Percentiles rank a stretch among this genome's conserved stretches.
phyloP scores from a whole-genome alignment of 139 green algal genomes.

The Closterium sp. region DNA sequence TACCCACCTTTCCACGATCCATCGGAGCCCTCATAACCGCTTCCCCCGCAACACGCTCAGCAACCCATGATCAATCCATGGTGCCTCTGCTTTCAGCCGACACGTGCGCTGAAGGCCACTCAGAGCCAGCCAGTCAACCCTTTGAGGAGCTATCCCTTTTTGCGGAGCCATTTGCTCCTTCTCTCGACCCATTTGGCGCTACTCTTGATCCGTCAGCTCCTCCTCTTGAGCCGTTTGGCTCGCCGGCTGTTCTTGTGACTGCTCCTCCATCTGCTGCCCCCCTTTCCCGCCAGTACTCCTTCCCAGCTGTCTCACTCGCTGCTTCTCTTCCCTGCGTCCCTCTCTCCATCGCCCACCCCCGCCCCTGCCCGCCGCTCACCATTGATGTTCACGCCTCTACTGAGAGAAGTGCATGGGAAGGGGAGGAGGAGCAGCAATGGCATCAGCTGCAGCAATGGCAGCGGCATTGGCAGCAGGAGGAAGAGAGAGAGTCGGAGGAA shows the following conservation, averaged over 20 bases:
- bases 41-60: not conserved
- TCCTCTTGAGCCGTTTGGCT: not conserved
- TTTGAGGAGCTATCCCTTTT: not conserved
- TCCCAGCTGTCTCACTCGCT: not conserved
- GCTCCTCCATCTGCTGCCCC: not conserved
- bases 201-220: no score
- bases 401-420: not conserved
- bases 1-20: not conserved
- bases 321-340: not conserved
- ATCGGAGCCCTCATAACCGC: not conserved
- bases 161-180: not conserved
- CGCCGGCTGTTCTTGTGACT: not conserved
- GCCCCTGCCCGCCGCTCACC: no score
- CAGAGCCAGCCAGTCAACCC: not conserved
- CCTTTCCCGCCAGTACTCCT: not conserved
- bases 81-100: not conserved
- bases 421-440: not conserved
- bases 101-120: not conserved
- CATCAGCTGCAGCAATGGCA: not conserved
- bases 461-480: no score
- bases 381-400: not conserved
- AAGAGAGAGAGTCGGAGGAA: not conserved
- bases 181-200: not conserved
- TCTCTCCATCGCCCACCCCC: not conserved
- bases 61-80: not conserved